These are phyloP conservation scores for Ramaria sp. DNA, from an alignment of 768 basidiomycete species.

Conservation along the genomic window DNA sequence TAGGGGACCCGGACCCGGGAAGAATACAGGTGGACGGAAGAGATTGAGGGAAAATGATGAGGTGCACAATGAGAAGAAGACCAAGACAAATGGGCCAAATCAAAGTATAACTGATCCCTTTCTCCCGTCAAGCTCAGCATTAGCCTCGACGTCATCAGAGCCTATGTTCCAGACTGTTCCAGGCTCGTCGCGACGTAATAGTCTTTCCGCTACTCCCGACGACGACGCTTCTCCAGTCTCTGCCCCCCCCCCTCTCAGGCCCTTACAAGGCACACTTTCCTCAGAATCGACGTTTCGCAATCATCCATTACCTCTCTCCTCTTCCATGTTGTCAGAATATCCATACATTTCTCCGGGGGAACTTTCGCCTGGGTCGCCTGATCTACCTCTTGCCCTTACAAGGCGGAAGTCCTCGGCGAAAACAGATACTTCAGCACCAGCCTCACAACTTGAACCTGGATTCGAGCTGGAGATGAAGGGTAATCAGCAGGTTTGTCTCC, in stretches of 20 bases:
- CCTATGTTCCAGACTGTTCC: background rate
- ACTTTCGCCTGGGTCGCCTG: slow-evolving; percentile 17
- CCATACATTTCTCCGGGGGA: background rate
- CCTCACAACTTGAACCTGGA: slow-evolving; percentile 7
- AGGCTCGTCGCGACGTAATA: background rate
- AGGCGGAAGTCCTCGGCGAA: background rate
- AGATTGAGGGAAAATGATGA: slow-evolving; percentile 20
- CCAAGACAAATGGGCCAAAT: slow-evolving; percentile 16
- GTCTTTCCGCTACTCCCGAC: background rate
- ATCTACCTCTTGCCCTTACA: slow-evolving; percentile 39
- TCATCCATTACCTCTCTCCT: slow-evolving; percentile 47
- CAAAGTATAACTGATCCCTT: background rate
- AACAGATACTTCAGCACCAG: slow-evolving; percentile 12
- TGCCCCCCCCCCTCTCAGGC: slow-evolving; percentile 13
- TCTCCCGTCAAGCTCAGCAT: background rate
- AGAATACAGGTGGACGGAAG: slow-evolving; percentile 22
- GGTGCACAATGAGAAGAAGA: slow-evolving; percentile 20
- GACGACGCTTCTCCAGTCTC: background rate
- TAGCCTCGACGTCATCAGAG: background rate
- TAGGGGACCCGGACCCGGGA: slow-evolving; percentile 39
- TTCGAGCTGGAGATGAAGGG: slow-evolving; percentile 3
- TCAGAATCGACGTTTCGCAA: slow-evolving; percentile 18
- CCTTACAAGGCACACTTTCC: background rate
- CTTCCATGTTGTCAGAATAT: slow-evolving; percentile 29
- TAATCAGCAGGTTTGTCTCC: background rate